Evolutionary conservation across 2,329 filamentous ascomycete species (phyloP), one percentile per base, ranked within the genome.

Genomic region (Teratosphaeria destructans): DNA sequence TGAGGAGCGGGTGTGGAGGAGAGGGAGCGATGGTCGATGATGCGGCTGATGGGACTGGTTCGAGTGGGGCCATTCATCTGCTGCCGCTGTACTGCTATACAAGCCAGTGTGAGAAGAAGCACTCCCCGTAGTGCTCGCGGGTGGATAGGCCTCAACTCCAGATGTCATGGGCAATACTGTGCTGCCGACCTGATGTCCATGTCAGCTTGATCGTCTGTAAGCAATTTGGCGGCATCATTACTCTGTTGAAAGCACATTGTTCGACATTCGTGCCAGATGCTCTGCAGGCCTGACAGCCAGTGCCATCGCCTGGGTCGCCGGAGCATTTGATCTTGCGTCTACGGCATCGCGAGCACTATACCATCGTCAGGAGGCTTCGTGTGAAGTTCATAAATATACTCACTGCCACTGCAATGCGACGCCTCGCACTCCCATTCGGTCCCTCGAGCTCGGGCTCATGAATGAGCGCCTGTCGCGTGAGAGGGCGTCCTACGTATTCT

Each of bases 281-380:
- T 68, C 85, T 87, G 78, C 93, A 97, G 73, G 92, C 95, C 11
- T 82, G 79, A 74, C 93, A 97, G n/a, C 86, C 85, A 47, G 79
- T 76, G n/a, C 87, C 88, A 68, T 87, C 84, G 35, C 88, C 88
- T 37, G 82, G 79, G 71, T 96, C 90, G 52, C 93, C 93, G 69
- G 89, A 95, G 77, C 93, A 97, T 66, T 90, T 87, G 68, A 97
- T 97, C 79, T 97, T 97, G 61, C 93, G 84, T 76, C 93, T 92
- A 62, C 93, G 85, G 75, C 93, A 97, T 65, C 93, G 85, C 39
- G 85, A 84, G 73, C 93, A 97, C 93, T 96, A 64, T 5, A 53
- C 23, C 35, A n/a, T 57, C 35, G 58, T 61, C 59, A 67, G 61
- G 39, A 19, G 58, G 35, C n/a, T 32, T 26, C 39, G 16, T 37